Evolutionary conservation across 352 stramenopile species (phyloP).

Genomic region (Aphanomyces euteiches): DNA sequence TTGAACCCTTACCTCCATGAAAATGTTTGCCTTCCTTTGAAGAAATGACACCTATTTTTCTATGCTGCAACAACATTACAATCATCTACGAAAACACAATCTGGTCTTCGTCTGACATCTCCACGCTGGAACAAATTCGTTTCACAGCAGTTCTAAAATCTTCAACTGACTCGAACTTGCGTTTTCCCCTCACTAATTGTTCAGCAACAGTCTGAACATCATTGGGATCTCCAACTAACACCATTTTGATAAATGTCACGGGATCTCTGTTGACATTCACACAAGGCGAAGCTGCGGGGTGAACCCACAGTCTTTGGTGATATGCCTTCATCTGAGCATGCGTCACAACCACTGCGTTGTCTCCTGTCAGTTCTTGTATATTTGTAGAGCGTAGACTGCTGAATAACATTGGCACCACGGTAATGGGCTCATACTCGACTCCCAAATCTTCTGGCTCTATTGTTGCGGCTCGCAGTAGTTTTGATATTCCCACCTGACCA

Average conservation of each 20-base stretch:
- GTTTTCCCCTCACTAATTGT: background rate
- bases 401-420: background rate
- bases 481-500: background rate
- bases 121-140: background rate
- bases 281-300: background rate
- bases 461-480: background rate
- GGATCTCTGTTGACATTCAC: background rate
- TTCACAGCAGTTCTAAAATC: background rate
- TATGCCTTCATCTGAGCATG: background rate
- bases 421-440: background rate
- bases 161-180: background rate
- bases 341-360: background rate
- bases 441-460: background rate
- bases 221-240: background rate
- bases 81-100: background rate
- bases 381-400: background rate
- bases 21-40: constrained; percentile 60
- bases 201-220: background rate
- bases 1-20: constrained; percentile 41
- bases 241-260: background rate
- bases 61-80: background rate
- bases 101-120: background rate
- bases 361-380: background rate
- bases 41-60: constrained; percentile 63
- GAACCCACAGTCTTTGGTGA: background rate